Base-by-base conservation (phyloP, 163 green algal species). In the Prototheca cutis region DNA sequence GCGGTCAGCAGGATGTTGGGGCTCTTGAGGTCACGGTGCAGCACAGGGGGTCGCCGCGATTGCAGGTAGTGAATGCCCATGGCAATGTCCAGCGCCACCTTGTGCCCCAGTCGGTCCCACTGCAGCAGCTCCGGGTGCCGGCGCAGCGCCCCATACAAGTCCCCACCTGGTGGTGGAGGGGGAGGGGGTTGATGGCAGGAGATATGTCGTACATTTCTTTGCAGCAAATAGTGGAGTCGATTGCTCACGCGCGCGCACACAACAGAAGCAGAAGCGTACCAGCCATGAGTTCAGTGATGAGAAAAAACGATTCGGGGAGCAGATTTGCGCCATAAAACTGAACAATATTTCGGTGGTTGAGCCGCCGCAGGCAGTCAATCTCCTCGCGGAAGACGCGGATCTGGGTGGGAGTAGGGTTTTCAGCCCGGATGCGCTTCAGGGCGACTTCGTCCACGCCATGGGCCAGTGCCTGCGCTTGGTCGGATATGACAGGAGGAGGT, bases 361-460 rank as follows among this genome's bases (percentile, higher is more conserved):
- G 69, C 19, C 49, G 39, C 18, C 66, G 55, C 69, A 81, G 60
- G 24, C 71, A 33, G 21, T 48, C 6, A 25, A 81, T 68, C 72
- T 85, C 78, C 23, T 73, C 69, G n/a, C 63, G 40, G 32, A 85
- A 85, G 1, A 66, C 27, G 18, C 55, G 53, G 48, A 79, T 39
- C 15, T 84, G 66, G 34, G 75, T 55, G 3, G 53, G 49, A 30
- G 42, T 62, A 28, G 70, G 74, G 4, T 60, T 68, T 21, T 73
- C 67, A 33, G 71, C 62, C 62, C 80, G 79, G 48, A 84, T 75
- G 51, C 85, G 57, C 65, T 90, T 90, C 40, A 90, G 67, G 1
- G 82, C 82, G 36, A 90, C 80, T 65, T 90, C 82, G 31, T 87
- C 80, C 4, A 85, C 76, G 7, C 76, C 78, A 42, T 85, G 75